Conservation (phyloP, 371 early-diverging fungal genomes). For the Funneliformis caledonium region DNA sequence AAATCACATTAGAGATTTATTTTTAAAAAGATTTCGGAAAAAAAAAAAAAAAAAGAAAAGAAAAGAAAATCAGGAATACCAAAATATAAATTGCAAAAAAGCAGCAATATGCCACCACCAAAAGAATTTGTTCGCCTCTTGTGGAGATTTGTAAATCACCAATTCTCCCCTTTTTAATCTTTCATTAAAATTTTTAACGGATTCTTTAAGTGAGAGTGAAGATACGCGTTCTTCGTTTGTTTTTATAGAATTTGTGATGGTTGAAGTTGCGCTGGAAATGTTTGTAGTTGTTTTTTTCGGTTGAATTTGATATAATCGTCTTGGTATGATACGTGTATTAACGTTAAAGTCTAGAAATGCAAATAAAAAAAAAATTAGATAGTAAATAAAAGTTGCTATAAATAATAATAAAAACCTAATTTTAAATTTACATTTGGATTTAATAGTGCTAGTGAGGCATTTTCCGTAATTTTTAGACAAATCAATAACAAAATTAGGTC, state of each 20-base stretch:
- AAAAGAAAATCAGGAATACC: neutral
- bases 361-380: neutral
- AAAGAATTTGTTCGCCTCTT: neutral
- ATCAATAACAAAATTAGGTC: neutral
- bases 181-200: neutral
- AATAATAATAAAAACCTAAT: neutral
- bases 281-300: neutral
- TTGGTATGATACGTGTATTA: neutral
- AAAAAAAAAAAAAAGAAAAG: neutral
- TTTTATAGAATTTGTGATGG: neutral
- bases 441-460: neutral
- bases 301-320: neutral
- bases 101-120: slow-evolving; percentile 10
- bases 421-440: neutral
- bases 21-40: neutral
- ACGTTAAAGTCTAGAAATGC: neutral
- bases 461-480: neutral
- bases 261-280: neutral
- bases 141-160: slow-evolving; percentile 4
- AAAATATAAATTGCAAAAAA: slow-evolving; percentile 22
- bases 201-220: neutral
- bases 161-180: neutral
- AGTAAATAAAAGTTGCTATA: neutral
- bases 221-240: neutral
- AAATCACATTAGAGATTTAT: neutral